Evolutionary conservation across 768 basidiomycete genomes (phyloP).

Genomic region (Tulasnella sp.): DNA sequence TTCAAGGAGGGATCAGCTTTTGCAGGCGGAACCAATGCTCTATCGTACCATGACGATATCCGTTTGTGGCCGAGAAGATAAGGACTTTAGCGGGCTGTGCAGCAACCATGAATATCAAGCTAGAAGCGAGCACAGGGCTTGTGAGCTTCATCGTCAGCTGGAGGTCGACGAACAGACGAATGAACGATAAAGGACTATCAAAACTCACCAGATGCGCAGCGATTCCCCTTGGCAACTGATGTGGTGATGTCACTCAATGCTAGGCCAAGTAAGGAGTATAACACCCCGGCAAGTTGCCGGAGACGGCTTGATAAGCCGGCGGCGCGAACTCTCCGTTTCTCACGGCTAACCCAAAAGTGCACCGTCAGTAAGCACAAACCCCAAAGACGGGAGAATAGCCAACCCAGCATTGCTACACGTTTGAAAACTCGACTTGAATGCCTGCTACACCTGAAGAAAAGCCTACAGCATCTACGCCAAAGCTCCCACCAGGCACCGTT

Average conservation of each 20-base stretch:
- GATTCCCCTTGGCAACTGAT: not conserved
- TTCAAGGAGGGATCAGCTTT: not conserved
- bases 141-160: not conserved
- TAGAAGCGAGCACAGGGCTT: not conserved
- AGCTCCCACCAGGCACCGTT: conserved; percentile 70
- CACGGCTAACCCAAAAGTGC: not conserved
- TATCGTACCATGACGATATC: conserved; percentile 48
- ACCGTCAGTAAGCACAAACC: not conserved
- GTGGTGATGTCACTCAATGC: not conserved
- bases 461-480: not conserved
- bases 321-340: not conserved
- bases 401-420: not conserved
- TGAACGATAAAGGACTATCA: not conserved
- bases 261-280: not conserved
- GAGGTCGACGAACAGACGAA: not conserved
- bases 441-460: not conserved
- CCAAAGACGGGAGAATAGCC: not conserved
- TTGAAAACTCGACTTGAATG: not conserved
- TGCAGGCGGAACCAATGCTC: not conserved
- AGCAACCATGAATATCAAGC: not conserved
- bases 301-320: not conserved
- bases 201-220: not conserved
- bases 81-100: conserved; percentile 33
- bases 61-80: conserved; percentile 53
- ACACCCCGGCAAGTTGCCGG: not conserved